A percentile compares a stretch with the other conserved stretches of the same genome.
Conservation (phyloP, 805 yeast genomes). For the Kluyveromyces wickerhamii region DNA sequence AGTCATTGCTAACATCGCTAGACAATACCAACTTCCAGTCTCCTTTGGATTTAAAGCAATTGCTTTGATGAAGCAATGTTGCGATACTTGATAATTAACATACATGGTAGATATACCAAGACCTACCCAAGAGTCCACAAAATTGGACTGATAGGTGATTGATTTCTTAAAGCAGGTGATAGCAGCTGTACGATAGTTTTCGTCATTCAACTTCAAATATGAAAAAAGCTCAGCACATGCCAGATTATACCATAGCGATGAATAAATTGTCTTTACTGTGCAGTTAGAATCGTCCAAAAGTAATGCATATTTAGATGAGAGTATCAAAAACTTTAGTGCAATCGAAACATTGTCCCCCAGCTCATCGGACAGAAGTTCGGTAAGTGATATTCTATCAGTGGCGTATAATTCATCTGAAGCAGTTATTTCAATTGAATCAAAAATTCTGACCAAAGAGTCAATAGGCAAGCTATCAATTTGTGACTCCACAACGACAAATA, state of each 20-base stretch:
- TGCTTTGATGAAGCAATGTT: conserved; percentile 89
- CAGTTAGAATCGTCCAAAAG: conserved; percentile 10
- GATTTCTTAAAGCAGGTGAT: conserved; percentile 55
- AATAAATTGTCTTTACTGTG: conserved; percentile 40
- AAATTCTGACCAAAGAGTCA: conserved; percentile 28
- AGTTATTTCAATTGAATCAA: conserved; percentile 12
- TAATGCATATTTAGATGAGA: conserved; percentile 42
- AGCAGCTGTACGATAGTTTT: conserved; percentile 40
- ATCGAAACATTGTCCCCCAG: conserved; percentile 29
- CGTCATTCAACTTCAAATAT: conserved; percentile 26
- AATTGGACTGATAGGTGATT: conserved; percentile 60
- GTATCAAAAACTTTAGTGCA: conserved; percentile 35
- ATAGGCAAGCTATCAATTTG: conserved; percentile 44
- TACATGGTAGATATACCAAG: conserved; percentile 69
- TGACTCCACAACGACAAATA: conserved; percentile 50
- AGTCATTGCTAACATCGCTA: conserved; percentile 68
- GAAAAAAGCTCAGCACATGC: conserved; percentile 58
- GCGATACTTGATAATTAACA: conserved; percentile 64
- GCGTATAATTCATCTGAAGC: conserved; percentile 18
- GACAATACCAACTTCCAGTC: conserved; percentile 66
- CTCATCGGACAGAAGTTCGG: conserved; percentile 15
- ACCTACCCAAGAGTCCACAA: conserved; percentile 71
- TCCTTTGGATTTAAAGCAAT: conserved; percentile 60
- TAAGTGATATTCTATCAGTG: conserved; percentile 21
- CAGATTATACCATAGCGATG: conserved; percentile 57